These are phyloP conservation scores for Suillus hirtellus DNA, from an alignment of 768 basidiomycete species.

Conservation along the genomic window DNA sequence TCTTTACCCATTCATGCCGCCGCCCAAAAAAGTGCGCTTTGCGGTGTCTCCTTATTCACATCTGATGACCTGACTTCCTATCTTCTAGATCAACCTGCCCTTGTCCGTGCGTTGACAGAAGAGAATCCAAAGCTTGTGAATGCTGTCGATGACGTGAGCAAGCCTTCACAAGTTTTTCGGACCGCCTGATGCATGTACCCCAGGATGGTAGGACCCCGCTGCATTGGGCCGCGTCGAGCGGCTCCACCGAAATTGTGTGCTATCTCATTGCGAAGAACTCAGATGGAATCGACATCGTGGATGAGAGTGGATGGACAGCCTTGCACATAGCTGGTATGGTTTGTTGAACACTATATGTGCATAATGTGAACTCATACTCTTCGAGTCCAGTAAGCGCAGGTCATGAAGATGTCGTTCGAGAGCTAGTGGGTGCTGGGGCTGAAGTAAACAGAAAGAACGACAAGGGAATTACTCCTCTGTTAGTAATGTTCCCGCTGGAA, in stretches of 20 bases:
- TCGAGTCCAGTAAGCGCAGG: slow-evolving; percentile 71
- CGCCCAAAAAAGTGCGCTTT: slow-evolving; percentile 61
- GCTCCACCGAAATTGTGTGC: slow-evolving; percentile 62
- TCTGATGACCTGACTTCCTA: neutral
- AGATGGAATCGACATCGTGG: slow-evolving; percentile 59
- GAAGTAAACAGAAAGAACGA: slow-evolving; percentile 79
- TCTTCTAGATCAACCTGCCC: slow-evolving; percentile 60
- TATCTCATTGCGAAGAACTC: slow-evolving; percentile 72
- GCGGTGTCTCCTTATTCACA: neutral
- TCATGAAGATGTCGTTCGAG: slow-evolving; percentile 68
- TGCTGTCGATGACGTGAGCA: slow-evolving; percentile 58
- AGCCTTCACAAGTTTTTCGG: neutral
- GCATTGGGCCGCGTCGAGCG: slow-evolving; percentile 85
- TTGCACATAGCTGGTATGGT: slow-evolving; percentile 74
- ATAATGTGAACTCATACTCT: neutral
- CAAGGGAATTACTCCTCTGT: slow-evolving; percentile 86
- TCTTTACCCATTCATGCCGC: slow-evolving; percentile 59
- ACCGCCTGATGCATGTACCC: neutral
- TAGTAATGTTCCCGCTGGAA: slow-evolving; percentile 30
- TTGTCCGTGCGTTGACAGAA: slow-evolving; percentile 64
- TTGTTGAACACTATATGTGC: neutral
- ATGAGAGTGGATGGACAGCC: slow-evolving; percentile 74
- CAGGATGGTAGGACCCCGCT: slow-evolving; percentile 80
- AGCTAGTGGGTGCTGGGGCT: slow-evolving; percentile 80
- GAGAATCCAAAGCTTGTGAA: slow-evolving; percentile 66